Conservation (phyloP, 2,329 filamentous ascomycete species). For the Microdochium bolleyi region DNA sequence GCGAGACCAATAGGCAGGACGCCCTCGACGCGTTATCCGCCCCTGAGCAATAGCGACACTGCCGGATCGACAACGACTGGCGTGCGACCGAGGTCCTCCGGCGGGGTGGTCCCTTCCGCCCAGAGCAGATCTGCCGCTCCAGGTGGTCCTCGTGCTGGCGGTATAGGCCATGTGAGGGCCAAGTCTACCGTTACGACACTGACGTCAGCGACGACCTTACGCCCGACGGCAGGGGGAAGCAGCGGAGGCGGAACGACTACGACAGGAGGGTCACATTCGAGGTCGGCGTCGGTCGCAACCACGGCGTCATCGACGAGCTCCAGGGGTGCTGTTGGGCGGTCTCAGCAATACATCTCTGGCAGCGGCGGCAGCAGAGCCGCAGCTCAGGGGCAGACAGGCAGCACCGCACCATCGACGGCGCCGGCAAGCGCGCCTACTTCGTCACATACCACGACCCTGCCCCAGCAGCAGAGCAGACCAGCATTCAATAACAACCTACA, state of each 20-base stretch:
- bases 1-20: constrained; percentile 10
- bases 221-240: constrained; percentile 20
- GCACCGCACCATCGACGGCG: constrained; percentile 4
- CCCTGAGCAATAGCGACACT: not conserved
- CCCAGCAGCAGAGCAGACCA: constrained; percentile 36
- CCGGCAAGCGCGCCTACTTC: constrained; percentile 4
- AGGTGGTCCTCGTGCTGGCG: constrained; percentile 4
- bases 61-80: not conserved
- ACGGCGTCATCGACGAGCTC: constrained; percentile 19
- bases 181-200: constrained; percentile 31
- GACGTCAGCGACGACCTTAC: constrained; percentile 19
- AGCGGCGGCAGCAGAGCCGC: not conserved
- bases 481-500: constrained; percentile 58
- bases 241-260: constrained; percentile 7
- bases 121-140: too few relatives aligned
- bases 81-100: not conserved
- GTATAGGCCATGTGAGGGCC: constrained; percentile 25
- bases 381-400: not conserved
- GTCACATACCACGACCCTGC: constrained; percentile 5
- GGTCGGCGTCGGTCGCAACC: constrained; percentile 9
- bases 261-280: constrained; percentile 13
- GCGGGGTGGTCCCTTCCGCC: not conserved
- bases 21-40: constrained; percentile 13
- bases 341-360: constrained; percentile 17
- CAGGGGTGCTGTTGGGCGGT: too few relatives aligned